Base-by-base conservation (phyloP, 441 rosid species). In the Arabidopsis hybrid region DNA sequence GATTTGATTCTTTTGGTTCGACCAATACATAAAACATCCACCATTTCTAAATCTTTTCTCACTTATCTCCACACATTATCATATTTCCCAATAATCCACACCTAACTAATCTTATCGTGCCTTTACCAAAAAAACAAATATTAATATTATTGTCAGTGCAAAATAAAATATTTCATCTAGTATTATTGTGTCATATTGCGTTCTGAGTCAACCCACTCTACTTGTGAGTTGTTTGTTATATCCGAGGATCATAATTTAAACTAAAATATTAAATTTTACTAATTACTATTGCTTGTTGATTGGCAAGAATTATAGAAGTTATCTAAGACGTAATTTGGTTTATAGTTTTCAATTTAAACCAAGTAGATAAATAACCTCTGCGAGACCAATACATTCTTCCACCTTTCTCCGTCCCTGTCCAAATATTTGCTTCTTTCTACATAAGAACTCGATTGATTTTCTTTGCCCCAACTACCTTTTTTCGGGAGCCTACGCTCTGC, bases 1-100 rank as follows among this genome's bases (percentile, higher is more conserved):
- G 72, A 56, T 56, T 42, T 56, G 63, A 56, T 56, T 68, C 53
- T 6, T 55, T 68, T 68, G 72, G 51, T 42, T 68, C 72, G 63
- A 68, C 55, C 34, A 40, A 56, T 68, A 56, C 18, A 68, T 16
- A 14, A 56, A 52, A 68, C 42, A 55, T 56, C 32, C 42, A 68
- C 53, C 63, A 43, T 56, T 16, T 31, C 47, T 38, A 2, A 45
- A 13, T 8, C 12, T 21, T 52, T 6, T 26, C 8, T 26, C 39
- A 38, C 60, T 67, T 51, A 51, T 52, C 69, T 17, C 18, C 51
- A 38, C 14, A 39, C 11, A 40, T 55, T 53, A 55, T 55, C 42
- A 53, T 38, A 53, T 31, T 56, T 42, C 72, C 16, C 11, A 5
- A 16, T 16, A 45, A 14, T 67, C 52, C 31, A 67, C 39, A 68